Percentiles rank a stretch among this genome's conserved stretches.
Conservation (phyloP, 1,139 yeast species). For the Protomyces inundatus region DNA sequence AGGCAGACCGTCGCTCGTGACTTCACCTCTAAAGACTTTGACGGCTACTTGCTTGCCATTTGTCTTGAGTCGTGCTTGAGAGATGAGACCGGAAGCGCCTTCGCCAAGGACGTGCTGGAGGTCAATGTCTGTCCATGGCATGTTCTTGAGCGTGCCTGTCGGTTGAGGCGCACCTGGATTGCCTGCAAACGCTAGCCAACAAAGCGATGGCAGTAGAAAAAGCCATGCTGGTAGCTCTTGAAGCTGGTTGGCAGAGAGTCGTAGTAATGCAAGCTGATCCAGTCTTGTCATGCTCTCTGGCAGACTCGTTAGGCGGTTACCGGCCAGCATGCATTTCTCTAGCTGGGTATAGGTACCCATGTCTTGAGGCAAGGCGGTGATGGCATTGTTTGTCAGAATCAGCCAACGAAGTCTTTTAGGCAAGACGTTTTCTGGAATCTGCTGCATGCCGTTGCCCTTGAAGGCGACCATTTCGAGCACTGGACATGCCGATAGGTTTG, state of each 20-base stretch:
- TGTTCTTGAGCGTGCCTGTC: neutral
- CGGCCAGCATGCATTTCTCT: conserved; percentile 19
- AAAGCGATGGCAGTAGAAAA: conserved; percentile 2
- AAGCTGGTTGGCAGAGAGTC: conserved; percentile 3
- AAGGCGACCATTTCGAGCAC: conserved; percentile 15
- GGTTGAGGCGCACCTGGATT: neutral
- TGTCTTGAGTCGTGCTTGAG: neutral
- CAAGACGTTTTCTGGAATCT: conserved; percentile 1
- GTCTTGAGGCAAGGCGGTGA: neutral
- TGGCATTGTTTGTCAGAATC: conserved; percentile 14
- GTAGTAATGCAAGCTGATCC: neutral
- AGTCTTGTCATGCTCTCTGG: conserved; percentile 9
- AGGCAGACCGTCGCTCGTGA: conserved; percentile 14
- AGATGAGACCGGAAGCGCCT: conserved; percentile 17
- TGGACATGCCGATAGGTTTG: neutral
- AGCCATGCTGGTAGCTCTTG: conserved; percentile 6
- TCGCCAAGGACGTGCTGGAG: neutral
- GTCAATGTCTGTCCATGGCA: neutral
- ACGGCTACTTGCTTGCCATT: conserved; percentile 1
- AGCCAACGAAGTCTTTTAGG: conserved; percentile 1
- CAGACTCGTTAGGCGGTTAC: neutral
- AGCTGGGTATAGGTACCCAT: conserved; percentile 1
- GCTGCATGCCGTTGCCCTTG: conserved; percentile 11
- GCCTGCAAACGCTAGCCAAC: conserved; percentile 17
- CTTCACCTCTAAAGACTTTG: conserved; percentile 11